Conservation (phyloP, 805 yeast genomes). For the Zygoascus bituminiphila region DNA sequence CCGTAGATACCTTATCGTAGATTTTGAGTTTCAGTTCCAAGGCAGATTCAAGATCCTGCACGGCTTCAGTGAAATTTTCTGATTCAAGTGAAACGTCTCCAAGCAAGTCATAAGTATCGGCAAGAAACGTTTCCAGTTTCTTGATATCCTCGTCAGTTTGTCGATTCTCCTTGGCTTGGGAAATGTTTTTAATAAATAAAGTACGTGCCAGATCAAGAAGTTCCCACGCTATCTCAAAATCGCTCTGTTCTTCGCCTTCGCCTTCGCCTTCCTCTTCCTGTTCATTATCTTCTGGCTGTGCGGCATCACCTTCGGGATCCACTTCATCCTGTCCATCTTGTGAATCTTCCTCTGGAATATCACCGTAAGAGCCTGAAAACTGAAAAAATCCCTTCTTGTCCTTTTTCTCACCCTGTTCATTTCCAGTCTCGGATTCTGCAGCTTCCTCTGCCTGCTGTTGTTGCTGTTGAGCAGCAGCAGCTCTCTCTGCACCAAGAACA, state of each 20-base stretch:
- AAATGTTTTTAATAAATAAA: conserved; percentile 43
- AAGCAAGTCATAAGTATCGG: conserved; percentile 67
- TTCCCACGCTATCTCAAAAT: conserved; percentile 86
- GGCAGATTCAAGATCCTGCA: conserved; percentile 54
- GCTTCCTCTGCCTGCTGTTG: not conserved
- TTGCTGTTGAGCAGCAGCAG: not conserved
- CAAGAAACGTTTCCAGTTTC: conserved; percentile 38
- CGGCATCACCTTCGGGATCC: conserved; percentile 19
- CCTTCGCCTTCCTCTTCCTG: conserved; percentile 23
- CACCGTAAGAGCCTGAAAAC: conserved; percentile 15
- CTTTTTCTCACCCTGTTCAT: not conserved
- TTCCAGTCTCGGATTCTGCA: not conserved
- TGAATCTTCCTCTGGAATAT: not conserved
- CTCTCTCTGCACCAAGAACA: conserved; percentile 41
- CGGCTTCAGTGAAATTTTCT: conserved; percentile 77
- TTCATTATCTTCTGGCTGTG: conserved; percentile 22
- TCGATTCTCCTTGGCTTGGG: conserved; percentile 24
- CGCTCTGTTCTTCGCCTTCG: conserved; percentile 47
- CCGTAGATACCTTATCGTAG: conserved; percentile 43
- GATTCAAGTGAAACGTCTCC: conserved; percentile 90
- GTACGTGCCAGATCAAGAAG: conserved; percentile 71
- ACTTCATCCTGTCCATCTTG: conserved; percentile 8
- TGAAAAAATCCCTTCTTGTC: conserved; percentile 16
- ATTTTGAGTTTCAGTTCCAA: conserved; percentile 46
- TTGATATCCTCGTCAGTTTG: not conserved